These are phyloP conservation scores for Paratinospora sagittata DNA, from an alignment of 164 flowering plant genomes.

Conservation along the genomic window DNA sequence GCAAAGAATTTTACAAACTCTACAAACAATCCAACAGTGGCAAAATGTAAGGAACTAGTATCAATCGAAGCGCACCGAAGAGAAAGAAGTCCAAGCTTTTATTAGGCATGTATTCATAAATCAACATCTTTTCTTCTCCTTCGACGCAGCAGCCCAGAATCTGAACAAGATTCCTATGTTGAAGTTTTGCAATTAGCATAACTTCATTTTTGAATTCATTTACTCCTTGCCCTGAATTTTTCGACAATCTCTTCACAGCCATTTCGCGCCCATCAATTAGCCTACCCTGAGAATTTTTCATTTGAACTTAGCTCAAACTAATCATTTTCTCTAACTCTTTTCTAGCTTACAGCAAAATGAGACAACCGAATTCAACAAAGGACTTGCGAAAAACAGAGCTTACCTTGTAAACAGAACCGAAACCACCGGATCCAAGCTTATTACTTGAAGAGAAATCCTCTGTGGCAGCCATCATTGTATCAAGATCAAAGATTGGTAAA, in stretches of 20 bases:
- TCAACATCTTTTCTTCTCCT: slow-evolving; percentile 20
- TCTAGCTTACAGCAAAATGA: neutral
- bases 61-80: slow-evolving; percentile 16
- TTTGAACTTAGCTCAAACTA: neutral
- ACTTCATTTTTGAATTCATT: slow-evolving; percentile 28
- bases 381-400: too few relatives aligned
- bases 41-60: neutral
- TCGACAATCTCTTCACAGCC: slow-evolving; percentile 38
- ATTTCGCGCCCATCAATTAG: slow-evolving; percentile 28
- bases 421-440: slow-evolving; percentile 33
- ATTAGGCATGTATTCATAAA: slow-evolving; percentile 24
- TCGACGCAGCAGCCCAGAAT: slow-evolving; percentile 20
- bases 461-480: slow-evolving; percentile 12
- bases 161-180: slow-evolving; percentile 22
- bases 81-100: slow-evolving; percentile 22
- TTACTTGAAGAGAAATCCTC: slow-evolving; percentile 17
- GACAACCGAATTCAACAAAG: neutral
- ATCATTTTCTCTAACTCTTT: neutral
- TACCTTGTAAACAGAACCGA: slow-evolving; percentile 29
- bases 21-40: neutral
- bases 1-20: neutral
- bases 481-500: neutral
- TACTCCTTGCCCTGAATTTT: slow-evolving; percentile 30
- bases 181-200: slow-evolving; percentile 19
- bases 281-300: slow-evolving; percentile 21